phyloP scores from a whole-genome alignment of 2,329 filamentous ascomycete species.

The Arthrobotrys pseudoclavata region DNA sequence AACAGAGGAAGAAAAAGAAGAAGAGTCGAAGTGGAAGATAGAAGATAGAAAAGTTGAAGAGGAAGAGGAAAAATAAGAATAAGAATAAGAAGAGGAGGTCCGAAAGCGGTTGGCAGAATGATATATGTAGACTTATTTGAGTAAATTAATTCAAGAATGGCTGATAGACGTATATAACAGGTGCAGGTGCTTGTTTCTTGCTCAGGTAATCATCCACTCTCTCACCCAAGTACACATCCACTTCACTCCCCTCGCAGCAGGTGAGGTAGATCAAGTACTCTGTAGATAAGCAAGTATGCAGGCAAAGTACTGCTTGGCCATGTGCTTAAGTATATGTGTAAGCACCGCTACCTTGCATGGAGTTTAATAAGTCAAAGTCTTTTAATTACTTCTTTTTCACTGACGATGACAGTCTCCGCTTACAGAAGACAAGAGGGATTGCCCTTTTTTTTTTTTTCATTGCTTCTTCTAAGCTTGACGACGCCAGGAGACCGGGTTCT shows the following conservation, averaged over 20 bases:
- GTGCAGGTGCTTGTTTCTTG: neutral
- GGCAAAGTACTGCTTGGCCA: too few relatives aligned
- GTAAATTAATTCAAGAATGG: neutral
- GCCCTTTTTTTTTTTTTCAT: neutral
- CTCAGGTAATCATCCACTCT: neutral
- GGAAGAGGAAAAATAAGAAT: neutral
- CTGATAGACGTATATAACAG: neutral
- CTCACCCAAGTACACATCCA: neutral
- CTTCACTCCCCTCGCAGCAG: slow-evolving; percentile 10
- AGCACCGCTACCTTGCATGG: slow-evolving; percentile 12
- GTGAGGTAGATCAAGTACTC: neutral
- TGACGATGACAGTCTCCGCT: slow-evolving; percentile 11
- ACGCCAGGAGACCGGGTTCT: slow-evolving; percentile 41
- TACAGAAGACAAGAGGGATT: neutral
- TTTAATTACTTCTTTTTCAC: slow-evolving; percentile 2
- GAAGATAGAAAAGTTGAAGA: slow-evolving; percentile 5
- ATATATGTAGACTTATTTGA: slow-evolving; percentile 6
- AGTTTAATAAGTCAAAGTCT: slow-evolving; percentile 4
- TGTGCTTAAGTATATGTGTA: too few relatives aligned
- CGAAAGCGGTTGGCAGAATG: slow-evolving; percentile 52
- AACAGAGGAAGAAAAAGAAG: neutral
- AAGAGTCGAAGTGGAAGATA: neutral
- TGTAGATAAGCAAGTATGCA: neutral
- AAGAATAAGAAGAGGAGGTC: slow-evolving; percentile 3
- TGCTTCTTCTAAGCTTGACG: slow-evolving; percentile 39